Percentiles rank a stretch among this genome's conserved stretches.
Evolutionary conservation across 2,329 filamentous ascomycete genomes (phyloP).

Genomic region (Epichloe uncinata): DNA sequence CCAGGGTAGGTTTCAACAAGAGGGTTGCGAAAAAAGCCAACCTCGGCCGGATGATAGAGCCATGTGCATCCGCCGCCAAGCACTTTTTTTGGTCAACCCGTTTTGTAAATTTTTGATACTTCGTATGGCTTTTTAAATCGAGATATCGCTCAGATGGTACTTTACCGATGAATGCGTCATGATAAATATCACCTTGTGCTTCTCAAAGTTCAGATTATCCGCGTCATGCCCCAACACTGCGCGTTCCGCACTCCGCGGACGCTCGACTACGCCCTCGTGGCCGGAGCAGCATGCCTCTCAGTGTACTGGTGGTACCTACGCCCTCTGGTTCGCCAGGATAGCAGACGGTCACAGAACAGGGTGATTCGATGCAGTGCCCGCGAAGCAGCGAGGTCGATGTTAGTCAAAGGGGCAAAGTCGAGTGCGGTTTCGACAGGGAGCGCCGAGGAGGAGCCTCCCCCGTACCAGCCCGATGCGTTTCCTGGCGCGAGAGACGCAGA

Average conservation of each 20-base stretch:
- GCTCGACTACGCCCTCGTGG: slow-evolving; percentile 7
- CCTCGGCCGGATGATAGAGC: no score
- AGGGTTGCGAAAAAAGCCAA: no score
- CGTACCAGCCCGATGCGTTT: slow-evolving; percentile 58
- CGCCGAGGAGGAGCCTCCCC: slow-evolving; percentile 16
- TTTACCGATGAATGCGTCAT: no score
- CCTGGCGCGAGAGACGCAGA: slow-evolving; percentile 56
- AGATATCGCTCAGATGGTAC: no score
- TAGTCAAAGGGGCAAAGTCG: not conserved
- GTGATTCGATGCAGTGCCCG: slow-evolving; percentile 1
- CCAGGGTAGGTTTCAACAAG: no score
- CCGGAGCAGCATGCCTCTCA: slow-evolving; percentile 18
- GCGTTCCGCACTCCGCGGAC: slow-evolving; percentile 2
- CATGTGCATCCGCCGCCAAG: no score
- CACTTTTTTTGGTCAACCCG: no score
- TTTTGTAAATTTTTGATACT: no score
- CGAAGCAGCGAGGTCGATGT: not conserved
- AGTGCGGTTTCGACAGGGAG: not conserved
- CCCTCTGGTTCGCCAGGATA: slow-evolving; percentile 10
- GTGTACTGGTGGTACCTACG: slow-evolving; percentile 22
- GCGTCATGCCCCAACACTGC: slow-evolving; percentile 3
- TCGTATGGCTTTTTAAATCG: no score
- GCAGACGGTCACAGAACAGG: slow-evolving; percentile 1
- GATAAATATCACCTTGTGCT: not conserved
- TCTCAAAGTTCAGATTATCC: not conserved